Percentiles rank a stretch among this genome's conserved stretches.
phyloP scores from a whole-genome alignment of 805 yeast species.

The Saccharomycopsis javanensis region DNA sequence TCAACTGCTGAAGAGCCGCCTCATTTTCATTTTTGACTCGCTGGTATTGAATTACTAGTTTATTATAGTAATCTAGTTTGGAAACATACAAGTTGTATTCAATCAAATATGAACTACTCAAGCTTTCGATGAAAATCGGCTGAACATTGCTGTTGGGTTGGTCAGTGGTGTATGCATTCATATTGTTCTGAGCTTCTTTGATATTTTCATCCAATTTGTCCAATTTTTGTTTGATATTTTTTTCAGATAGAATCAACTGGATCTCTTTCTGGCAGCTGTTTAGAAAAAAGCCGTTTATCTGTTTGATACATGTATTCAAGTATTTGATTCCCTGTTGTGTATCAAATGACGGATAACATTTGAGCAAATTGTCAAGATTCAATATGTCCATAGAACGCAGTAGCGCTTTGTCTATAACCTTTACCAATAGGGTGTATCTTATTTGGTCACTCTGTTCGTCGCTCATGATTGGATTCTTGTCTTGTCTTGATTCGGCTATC shows the following conservation, averaged over 20 bases:
- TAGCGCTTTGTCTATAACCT: constrained; percentile 22
- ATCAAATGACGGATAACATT: constrained; percentile 41
- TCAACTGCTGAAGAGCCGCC: background rate
- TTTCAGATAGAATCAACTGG: constrained; percentile 36
- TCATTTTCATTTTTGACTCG: background rate
- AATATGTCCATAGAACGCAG: constrained; percentile 39
- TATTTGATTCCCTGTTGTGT: constrained; percentile 31
- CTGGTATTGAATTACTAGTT: background rate
- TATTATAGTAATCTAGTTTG: constrained; percentile 1
- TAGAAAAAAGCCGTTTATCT: constrained; percentile 38
- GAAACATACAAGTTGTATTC: constrained; percentile 2
- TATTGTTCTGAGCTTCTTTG: constrained; percentile 22
- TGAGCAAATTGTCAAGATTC: constrained; percentile 33
- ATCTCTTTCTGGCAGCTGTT: constrained; percentile 36
- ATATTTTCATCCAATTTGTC: constrained; percentile 26
- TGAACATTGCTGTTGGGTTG: background rate
- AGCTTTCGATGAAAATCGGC: constrained; percentile 1
- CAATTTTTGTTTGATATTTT: constrained; percentile 25
- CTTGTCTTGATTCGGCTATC: no score
- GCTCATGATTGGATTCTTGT: background rate
- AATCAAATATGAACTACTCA: constrained; percentile 6
- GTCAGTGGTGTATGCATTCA: constrained; percentile 15
- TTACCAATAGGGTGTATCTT: constrained; percentile 3
- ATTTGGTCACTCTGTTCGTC: background rate
- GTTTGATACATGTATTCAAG: constrained; percentile 37